Conservation (phyloP, 2,329 filamentous ascomycete genomes). For the Nemania bipapillata region DNA sequence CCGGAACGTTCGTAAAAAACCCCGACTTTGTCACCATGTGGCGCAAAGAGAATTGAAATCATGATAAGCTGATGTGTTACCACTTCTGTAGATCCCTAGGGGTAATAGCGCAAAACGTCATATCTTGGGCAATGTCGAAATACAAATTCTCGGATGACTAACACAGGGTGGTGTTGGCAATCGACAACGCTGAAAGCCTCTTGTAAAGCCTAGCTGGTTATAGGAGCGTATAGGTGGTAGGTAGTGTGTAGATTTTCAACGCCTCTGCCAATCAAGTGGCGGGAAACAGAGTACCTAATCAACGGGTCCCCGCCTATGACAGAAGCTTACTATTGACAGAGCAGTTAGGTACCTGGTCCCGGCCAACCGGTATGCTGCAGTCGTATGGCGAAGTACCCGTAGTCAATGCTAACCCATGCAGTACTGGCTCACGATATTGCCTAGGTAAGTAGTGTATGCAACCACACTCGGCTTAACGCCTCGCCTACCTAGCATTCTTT, state of each 20-base stretch:
- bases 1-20: background rate
- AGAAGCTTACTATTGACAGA: slow-evolving; percentile 14
- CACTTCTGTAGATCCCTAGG: background rate
- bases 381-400: background rate
- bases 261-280: background rate
- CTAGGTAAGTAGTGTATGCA: background rate
- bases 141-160: background rate
- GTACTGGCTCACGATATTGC: background rate
- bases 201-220: background rate
- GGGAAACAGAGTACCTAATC: background rate
- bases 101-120: background rate
- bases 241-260: background rate
- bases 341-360: background rate
- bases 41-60: background rate
- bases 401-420: background rate
- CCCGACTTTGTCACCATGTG: background rate
- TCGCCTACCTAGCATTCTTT: background rate
- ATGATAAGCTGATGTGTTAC: background rate
- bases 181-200: background rate
- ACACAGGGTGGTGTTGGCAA: background rate
- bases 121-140: background rate
- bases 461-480: background rate
- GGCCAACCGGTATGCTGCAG: background rate
- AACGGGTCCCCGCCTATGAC: background rate
- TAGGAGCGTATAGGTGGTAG: too few relatives aligned